phyloP scores from a whole-genome alignment of 164 flowering plant species.

The Kalanchoe fedtschenkoi region DNA sequence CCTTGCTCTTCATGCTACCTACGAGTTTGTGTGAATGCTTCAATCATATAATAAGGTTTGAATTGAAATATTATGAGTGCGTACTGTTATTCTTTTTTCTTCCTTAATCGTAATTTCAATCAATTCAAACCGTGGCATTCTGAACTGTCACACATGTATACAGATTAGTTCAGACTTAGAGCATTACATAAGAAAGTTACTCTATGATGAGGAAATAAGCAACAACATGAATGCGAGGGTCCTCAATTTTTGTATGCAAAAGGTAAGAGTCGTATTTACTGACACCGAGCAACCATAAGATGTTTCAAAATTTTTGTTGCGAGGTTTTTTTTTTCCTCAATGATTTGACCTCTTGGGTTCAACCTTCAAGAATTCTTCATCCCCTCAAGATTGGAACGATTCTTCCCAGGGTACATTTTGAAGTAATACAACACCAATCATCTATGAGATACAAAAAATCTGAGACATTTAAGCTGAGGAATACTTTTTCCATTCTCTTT shows the following conservation, averaged over 20 bases:
- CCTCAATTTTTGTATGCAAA: slow-evolving; percentile 93
- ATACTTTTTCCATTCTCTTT: background rate
- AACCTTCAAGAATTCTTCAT: slow-evolving; percentile 10
- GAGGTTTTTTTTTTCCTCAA: too few species aligned
- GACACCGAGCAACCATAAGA: slow-evolving; percentile 27
- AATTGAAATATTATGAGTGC: slow-evolving; percentile 80
- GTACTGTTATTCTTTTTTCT: background rate
- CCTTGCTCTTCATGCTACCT: too few species aligned
- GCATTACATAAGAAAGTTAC: slow-evolving; percentile 76
- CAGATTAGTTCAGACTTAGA: slow-evolving; percentile 68
- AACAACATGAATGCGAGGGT: slow-evolving; percentile 82
- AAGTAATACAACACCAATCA: background rate
- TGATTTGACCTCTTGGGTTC: background rate
- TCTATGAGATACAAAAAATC: slow-evolving; percentile 5
- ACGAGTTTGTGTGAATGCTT: slow-evolving; percentile 78
- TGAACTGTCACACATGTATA: background rate
- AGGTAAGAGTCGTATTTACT: slow-evolving; percentile 53
- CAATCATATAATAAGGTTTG: slow-evolving; percentile 62
- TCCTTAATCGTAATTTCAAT: too few species aligned
- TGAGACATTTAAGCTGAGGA: background rate
- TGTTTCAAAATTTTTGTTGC: slow-evolving; percentile 6
- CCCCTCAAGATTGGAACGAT: slow-evolving; percentile 26
- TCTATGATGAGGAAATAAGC: slow-evolving; percentile 68
- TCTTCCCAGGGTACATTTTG: slow-evolving; percentile 25
- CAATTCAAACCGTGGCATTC: background rate